Conservation (phyloP, 345 rosid species). For the Pseudoturritis turrita region DNA sequence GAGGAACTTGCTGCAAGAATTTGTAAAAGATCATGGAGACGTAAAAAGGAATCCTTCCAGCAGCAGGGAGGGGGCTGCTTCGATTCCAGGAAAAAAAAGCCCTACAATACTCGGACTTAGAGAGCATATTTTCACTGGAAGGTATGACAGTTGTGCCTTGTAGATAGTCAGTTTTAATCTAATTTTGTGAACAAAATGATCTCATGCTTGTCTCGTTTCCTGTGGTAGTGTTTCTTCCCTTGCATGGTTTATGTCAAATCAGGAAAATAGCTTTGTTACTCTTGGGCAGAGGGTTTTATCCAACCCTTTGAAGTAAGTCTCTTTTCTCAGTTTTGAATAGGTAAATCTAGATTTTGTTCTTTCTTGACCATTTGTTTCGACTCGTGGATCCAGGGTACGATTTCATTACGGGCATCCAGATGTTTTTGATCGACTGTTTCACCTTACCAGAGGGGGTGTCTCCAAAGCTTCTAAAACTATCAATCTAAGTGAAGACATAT, state of each 20-base stretch:
- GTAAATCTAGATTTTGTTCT: background rate
- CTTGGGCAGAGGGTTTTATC: slow-evolving; percentile 76
- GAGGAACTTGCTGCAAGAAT: slow-evolving; percentile 77
- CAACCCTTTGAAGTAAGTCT: slow-evolving; percentile 56
- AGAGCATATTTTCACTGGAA: slow-evolving; percentile 86
- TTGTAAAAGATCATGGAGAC: slow-evolving; percentile 56
- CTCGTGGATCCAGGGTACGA: slow-evolving; percentile 51
- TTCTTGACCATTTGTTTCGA: background rate
- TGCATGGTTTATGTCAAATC: slow-evolving; percentile 89
- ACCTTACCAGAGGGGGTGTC: slow-evolving; percentile 86
- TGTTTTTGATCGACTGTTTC: slow-evolving; percentile 85
- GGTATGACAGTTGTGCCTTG: slow-evolving; percentile 33
- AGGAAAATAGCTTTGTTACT: slow-evolving; percentile 79
- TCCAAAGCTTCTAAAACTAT: slow-evolving; percentile 88
- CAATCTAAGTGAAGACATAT: slow-evolving; percentile 89
- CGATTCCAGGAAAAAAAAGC: slow-evolving; percentile 10
- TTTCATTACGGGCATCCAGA: slow-evolving; percentile 97
- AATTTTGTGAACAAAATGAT: background rate
- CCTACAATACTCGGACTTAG: slow-evolving; percentile 74
- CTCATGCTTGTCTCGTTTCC: background rate
- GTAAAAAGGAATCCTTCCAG: slow-evolving; percentile 20
- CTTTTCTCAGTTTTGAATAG: slow-evolving; percentile 35
- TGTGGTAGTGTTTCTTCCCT: slow-evolving; percentile 81
- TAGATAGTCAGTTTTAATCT: slow-evolving; percentile 29
- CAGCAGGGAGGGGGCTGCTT: too few relatives aligned